These are phyloP conservation scores for Teratosphaeria epicoccoides DNA, from an alignment of 2,329 filamentous ascomycete genomes.

Conservation along the genomic window DNA sequence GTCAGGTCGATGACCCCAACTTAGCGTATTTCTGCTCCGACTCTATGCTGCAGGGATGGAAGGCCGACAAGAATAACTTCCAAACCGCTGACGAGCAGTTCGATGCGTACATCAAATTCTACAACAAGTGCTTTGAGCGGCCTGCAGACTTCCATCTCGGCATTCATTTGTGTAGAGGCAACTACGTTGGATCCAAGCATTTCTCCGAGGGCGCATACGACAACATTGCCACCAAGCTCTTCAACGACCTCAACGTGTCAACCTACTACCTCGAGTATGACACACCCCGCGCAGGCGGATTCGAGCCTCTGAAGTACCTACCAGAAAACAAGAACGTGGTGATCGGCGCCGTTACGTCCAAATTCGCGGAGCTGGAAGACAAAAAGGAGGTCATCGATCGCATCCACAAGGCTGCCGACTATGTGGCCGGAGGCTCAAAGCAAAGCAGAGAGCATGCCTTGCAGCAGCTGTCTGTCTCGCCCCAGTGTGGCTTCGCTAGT, in stretches of 20 bases:
- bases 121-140: slow-evolving; percentile 55
- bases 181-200: slow-evolving; percentile 36
- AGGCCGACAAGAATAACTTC: slow-evolving; percentile 55
- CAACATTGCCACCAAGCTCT: slow-evolving; percentile 30
- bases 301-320: slow-evolving; percentile 36
- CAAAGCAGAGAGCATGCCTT: slow-evolving; percentile 53
- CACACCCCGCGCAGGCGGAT: slow-evolving; percentile 37
- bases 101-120: slow-evolving; percentile 64
- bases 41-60: slow-evolving; percentile 62
- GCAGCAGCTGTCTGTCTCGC: slow-evolving; percentile 56
- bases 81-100: slow-evolving; percentile 59
- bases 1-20: slow-evolving; percentile 39
- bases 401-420: slow-evolving; percentile 45
- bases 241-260: slow-evolving; percentile 23
- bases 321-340: slow-evolving; percentile 38
- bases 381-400: slow-evolving; percentile 37
- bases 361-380: slow-evolving; percentile 37
- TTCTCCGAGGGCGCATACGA: slow-evolving; percentile 40
- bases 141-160: slow-evolving; percentile 64
- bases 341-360: slow-evolving; percentile 36
- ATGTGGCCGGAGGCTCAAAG: slow-evolving; percentile 57
- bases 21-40: slow-evolving; percentile 58
- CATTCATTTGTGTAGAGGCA: slow-evolving; percentile 61
- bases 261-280: slow-evolving; percentile 33
- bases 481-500: slow-evolving; percentile 51